Conservation (phyloP, 2,329 filamentous ascomycete genomes). For the Pezicula neosporulosa region DNA sequence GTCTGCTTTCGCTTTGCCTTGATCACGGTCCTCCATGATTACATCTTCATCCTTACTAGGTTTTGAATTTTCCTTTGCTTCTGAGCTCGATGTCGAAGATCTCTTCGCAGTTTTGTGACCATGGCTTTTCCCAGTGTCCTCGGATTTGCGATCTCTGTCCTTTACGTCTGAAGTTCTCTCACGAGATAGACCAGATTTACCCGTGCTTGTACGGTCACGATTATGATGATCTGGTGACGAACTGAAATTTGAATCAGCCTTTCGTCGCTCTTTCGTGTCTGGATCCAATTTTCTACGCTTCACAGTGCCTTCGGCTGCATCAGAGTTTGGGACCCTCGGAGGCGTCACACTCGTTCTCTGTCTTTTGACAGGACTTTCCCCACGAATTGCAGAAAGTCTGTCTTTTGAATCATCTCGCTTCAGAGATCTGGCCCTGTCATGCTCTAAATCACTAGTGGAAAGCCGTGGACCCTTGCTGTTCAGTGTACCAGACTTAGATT, state of each 20-base stretch:
- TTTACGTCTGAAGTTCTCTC: slow-evolving; percentile 10
- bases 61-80: slow-evolving; percentile 11
- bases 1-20: slow-evolving; percentile 30
- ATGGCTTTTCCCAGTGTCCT: background rate
- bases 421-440: slow-evolving; percentile 54
- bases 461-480: slow-evolving; percentile 30
- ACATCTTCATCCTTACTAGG: background rate
- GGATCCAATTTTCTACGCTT: slow-evolving; percentile 57
- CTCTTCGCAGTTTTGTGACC: background rate
- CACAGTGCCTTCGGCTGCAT: slow-evolving; percentile 44
- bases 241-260: slow-evolving; percentile 18
- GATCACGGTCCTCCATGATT: slow-evolving; percentile 7
- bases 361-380: slow-evolving; percentile 53
- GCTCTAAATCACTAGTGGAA: slow-evolving; percentile 15
- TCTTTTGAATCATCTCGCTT: slow-evolving; percentile 61
- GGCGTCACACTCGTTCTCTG: slow-evolving; percentile 58
- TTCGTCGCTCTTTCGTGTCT: slow-evolving; percentile 31
- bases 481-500: slow-evolving; percentile 47
- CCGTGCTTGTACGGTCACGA: slow-evolving; percentile 2
- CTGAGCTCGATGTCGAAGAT: slow-evolving; percentile 3
- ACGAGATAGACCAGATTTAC: slow-evolving; percentile 14
- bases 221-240: slow-evolving; percentile 23
- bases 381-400: slow-evolving; percentile 40
- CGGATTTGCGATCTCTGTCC: background rate
- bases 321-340: slow-evolving; percentile 47